Base-by-base conservation (phyloP, 768 basidiomycete species). In the Filobasidium floriforme region DNA sequence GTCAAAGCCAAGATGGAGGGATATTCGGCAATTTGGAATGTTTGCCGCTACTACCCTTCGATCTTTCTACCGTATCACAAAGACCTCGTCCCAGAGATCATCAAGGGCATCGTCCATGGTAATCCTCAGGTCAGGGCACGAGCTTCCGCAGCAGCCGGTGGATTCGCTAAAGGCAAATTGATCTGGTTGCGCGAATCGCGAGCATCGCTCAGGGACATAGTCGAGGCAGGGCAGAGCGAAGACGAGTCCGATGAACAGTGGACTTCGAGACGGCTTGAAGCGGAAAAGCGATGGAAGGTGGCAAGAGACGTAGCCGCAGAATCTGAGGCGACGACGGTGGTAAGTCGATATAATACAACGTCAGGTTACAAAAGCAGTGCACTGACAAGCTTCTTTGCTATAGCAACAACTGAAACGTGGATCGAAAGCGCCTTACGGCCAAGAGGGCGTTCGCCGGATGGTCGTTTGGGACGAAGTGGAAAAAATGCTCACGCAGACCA, bases 41-140 rank as follows among this genome's bases (percentile, higher is more conserved):
- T 75, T 0, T 51, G 75, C 32, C 62, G 63, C 4, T 69, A 68
- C 28, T 77, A 77, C 57, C 73, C 75, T 7, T 46, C 68, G 3
- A 61, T 77, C 41, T 75, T 77, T 67, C 60, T 74, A 24, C 63
- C 70, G 9, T 69, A 71, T 51, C 73, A 74, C 62, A 40, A 67
- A 40, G 73, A 73, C 18, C 62, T 76, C 26, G 69, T 77, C n/a
- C 67, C 68, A 12, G 60, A 65, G 0, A 72, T 72, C 37, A 44
- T 77, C 19, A 62, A 64, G 51, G 72, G 66, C 1, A 28, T 76
- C 41, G 59, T 41, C 28, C 66, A 52, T 44, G 22, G 57, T 14
- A 44, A 41, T 28, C 57, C 63, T 15, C 24, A 69, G 1, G 69
- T 74, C 9, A 70, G 75, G 28, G 65, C 66, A 44, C 73, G 73